These are phyloP conservation scores for Hanseniaspora guilliermondii DNA, from an alignment of 805 yeast genomes.

Conservation along the genomic window DNA sequence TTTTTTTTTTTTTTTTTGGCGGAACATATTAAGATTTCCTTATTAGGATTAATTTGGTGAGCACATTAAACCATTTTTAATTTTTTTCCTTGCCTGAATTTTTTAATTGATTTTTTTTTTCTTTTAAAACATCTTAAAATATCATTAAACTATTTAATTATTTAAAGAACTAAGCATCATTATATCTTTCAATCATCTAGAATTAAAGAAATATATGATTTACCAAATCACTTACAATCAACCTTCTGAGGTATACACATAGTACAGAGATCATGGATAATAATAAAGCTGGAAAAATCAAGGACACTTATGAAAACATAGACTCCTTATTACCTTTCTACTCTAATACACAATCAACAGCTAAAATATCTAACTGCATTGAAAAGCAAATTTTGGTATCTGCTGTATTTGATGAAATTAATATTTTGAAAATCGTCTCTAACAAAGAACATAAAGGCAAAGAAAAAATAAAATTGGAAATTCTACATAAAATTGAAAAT, in stretches of 20 bases:
- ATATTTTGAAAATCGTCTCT: slow-evolving; percentile 50
- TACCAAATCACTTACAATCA: not conserved
- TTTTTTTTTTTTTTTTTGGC: not conserved
- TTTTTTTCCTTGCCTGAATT: not conserved
- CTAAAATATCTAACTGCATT: slow-evolving; percentile 39
- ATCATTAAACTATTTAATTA: too few species aligned
- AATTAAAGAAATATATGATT: too few species aligned
- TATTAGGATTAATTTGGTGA: not conserved
- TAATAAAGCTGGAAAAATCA: slow-evolving; percentile 19
- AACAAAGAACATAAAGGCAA: slow-evolving; percentile 31
- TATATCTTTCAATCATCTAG: too few species aligned
- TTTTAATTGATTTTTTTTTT: not conserved
- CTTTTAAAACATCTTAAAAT: not conserved
- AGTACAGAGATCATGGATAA: not conserved
- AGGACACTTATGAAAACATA: slow-evolving; percentile 25
- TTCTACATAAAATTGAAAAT: slow-evolving; percentile 50
- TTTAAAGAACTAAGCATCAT: too few species aligned
- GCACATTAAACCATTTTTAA: not conserved
- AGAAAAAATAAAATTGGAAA: slow-evolving; percentile 1
- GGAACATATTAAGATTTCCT: not conserved
- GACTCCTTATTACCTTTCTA: slow-evolving; percentile 65
- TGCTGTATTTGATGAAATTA: slow-evolving; percentile 63
- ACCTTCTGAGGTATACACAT: not conserved
- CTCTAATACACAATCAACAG: slow-evolving; percentile 65
- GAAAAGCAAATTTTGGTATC: slow-evolving; percentile 62